Percentiles rank a stretch among this genome's conserved stretches.
Conservation (phyloP, 73 alveolate species). For the Blepharisma stoltei region DNA sequence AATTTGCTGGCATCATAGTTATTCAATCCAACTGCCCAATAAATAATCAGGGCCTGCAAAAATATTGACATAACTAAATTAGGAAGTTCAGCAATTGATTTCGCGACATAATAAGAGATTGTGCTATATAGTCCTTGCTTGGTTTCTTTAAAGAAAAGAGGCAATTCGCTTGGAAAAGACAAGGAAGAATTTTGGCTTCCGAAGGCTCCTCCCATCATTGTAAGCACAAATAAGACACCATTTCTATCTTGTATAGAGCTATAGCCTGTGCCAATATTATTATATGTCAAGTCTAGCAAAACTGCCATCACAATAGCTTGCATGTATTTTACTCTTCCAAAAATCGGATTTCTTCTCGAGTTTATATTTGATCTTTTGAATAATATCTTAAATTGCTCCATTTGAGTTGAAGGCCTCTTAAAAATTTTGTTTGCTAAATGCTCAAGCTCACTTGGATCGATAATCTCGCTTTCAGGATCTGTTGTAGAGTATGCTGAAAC, state of each 20-base stretch:
- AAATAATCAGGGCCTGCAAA: neutral
- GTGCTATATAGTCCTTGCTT: constrained; percentile 5
- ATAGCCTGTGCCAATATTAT: neutral
- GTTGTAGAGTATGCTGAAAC: neutral
- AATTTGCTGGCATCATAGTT: neutral
- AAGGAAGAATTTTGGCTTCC: neutral
- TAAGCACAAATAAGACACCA: neutral
- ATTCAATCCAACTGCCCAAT: neutral
- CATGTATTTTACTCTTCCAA: neutral
- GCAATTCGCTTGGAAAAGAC: neutral
- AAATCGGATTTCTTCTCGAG: neutral
- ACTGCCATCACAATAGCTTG: constrained; percentile 1
- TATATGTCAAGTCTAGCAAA: neutral
- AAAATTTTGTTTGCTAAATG: neutral
- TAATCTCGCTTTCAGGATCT: neutral
- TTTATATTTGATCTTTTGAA: neutral
- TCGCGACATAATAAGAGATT: neutral
- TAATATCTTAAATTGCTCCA: neutral
- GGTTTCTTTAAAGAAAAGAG: neutral
- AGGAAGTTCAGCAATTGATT: neutral
- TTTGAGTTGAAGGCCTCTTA: neutral
- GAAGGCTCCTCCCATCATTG: neutral
- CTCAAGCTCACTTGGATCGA: neutral
- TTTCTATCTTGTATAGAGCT: neutral
- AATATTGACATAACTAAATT: neutral